A percentile compares a stretch with the other conserved stretches of the same genome.
Conservation (phyloP, 371 early-diverging fungal species). For the Mucor racemosus region DNA sequence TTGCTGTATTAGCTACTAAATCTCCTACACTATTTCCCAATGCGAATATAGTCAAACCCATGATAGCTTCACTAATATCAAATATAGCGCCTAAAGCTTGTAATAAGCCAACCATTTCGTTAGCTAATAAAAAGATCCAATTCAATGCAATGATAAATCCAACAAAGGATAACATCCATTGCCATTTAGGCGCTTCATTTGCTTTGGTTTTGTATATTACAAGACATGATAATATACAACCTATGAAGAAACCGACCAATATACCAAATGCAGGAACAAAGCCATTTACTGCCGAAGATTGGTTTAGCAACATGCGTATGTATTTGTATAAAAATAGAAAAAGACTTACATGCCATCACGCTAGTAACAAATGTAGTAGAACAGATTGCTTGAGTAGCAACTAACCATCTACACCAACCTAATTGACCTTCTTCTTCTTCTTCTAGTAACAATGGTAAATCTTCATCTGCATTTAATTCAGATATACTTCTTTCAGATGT, state of each 20-base stretch:
- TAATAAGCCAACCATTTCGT: slow-evolving; percentile 80
- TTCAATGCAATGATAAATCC: slow-evolving; percentile 76
- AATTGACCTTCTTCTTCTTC: slow-evolving; percentile 12
- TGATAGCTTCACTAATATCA: slow-evolving; percentile 77
- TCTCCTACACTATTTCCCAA: slow-evolving; percentile 87
- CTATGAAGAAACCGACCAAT: slow-evolving; percentile 30
- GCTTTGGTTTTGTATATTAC: slow-evolving; percentile 31
- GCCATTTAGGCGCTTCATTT: slow-evolving; percentile 41
- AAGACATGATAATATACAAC: slow-evolving; percentile 29
- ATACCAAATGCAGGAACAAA: slow-evolving; percentile 17
- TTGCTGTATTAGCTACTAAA: slow-evolving; percentile 83
- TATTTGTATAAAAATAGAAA: background rate
- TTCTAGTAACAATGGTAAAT: slow-evolving; percentile 22
- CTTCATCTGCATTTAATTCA: slow-evolving; percentile 12
- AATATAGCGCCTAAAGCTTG: slow-evolving; percentile 79
- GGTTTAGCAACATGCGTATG: background rate
- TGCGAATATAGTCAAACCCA: slow-evolving; percentile 86
- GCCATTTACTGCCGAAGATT: slow-evolving; percentile 19
- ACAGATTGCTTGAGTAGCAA: slow-evolving; percentile 43
- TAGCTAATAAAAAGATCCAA: slow-evolving; percentile 83
- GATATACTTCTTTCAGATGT: slow-evolving; percentile 18
- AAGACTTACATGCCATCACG: slow-evolving; percentile 42
- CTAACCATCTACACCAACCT: slow-evolving; percentile 52
- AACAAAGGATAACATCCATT: slow-evolving; percentile 59
- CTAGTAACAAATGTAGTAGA: slow-evolving; percentile 46